phyloP scores from a whole-genome alignment of 164 flowering plant species.

The Sedum album region DNA sequence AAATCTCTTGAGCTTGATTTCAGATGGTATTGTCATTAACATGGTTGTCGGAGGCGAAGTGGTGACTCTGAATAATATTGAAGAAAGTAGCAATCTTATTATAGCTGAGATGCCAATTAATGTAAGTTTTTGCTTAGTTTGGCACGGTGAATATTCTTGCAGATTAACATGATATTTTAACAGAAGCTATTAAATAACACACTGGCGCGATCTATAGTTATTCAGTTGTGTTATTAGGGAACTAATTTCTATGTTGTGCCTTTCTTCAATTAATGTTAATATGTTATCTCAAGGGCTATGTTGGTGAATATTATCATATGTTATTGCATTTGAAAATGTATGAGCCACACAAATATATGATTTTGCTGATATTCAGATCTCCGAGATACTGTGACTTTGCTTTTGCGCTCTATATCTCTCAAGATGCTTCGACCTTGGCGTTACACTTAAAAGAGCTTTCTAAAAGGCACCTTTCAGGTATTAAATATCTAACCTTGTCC shows the following conservation, averaged over 20 bases:
- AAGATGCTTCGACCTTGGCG: no score
- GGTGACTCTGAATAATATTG: conserved; percentile 65
- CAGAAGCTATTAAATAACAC: not conserved
- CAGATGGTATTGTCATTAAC: conserved; percentile 94
- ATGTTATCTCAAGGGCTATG: not conserved
- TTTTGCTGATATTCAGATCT: conserved; percentile 42
- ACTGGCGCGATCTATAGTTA: not conserved
- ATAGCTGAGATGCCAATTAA: conserved; percentile 88
- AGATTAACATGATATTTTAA: not conserved
- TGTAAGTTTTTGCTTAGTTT: conserved; percentile 31
- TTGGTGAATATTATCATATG: not conserved
- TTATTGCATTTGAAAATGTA: not conserved
- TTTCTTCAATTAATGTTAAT: not conserved
- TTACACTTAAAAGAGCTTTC: no score
- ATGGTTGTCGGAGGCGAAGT: conserved; percentile 99
- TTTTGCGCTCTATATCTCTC: not conserved
- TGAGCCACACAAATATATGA: not conserved
- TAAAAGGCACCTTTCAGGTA: no score
- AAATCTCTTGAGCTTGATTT: conserved; percentile 15
- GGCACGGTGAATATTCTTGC: not conserved
- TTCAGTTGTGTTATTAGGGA: not conserved
- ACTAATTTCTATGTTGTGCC: not conserved
- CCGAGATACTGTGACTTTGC: conserved; percentile 53
- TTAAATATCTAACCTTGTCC: no score
- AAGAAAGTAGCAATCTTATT: conserved; percentile 62